Conservation (phyloP, 2,329 filamentous ascomycete species). For the Pyrenophora tritici-repentis region DNA sequence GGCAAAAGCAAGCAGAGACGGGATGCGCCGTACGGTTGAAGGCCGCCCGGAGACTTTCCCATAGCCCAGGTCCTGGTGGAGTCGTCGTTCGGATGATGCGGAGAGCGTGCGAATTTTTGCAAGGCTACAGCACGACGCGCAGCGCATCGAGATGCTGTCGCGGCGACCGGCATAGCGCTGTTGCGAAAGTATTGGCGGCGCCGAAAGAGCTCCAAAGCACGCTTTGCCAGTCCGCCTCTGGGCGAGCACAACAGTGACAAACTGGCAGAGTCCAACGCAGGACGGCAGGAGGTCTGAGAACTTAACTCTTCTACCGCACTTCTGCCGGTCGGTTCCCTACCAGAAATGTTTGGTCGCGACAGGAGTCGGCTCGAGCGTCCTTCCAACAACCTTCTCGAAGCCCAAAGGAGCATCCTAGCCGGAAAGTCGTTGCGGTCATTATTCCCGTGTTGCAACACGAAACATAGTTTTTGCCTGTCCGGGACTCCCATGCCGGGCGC, state of each 20-base stretch:
- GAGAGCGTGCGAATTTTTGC: slow-evolving; percentile 13
- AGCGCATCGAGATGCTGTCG: slow-evolving; percentile 7
- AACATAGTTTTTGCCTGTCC: slow-evolving; percentile 6
- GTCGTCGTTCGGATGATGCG: slow-evolving; percentile 22
- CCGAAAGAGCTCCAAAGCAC: slow-evolving; percentile 1
- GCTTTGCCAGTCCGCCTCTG: slow-evolving; percentile 2
- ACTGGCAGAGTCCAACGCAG: slow-evolving; percentile 14
- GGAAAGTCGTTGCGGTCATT: slow-evolving; percentile 8
- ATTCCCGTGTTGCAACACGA: slow-evolving; percentile 11
- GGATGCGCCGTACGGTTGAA: slow-evolving; percentile 1
- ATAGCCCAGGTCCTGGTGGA: slow-evolving; percentile 23
- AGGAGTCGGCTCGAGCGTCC: slow-evolving; percentile 34
- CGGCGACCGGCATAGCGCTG: slow-evolving; percentile 13
- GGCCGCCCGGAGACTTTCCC: slow-evolving; percentile 11
- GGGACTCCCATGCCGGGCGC: slow-evolving; percentile 1
- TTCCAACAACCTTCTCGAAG: slow-evolving; percentile 36
- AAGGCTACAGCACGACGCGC: slow-evolving; percentile 18
- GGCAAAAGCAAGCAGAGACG: slow-evolving; percentile 11
- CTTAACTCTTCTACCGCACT: slow-evolving; percentile 26
- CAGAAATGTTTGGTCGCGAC: slow-evolving; percentile 14
- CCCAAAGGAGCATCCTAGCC: slow-evolving; percentile 19
- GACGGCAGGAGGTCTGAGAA: slow-evolving; percentile 20
- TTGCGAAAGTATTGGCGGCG: slow-evolving; percentile 11
- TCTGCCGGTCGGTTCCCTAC: slow-evolving; percentile 25
- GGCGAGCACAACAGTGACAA: slow-evolving; percentile 21